These are phyloP conservation scores for Nidularia sp. DNA, from an alignment of 768 basidiomycete genomes.

Conservation along the genomic window DNA sequence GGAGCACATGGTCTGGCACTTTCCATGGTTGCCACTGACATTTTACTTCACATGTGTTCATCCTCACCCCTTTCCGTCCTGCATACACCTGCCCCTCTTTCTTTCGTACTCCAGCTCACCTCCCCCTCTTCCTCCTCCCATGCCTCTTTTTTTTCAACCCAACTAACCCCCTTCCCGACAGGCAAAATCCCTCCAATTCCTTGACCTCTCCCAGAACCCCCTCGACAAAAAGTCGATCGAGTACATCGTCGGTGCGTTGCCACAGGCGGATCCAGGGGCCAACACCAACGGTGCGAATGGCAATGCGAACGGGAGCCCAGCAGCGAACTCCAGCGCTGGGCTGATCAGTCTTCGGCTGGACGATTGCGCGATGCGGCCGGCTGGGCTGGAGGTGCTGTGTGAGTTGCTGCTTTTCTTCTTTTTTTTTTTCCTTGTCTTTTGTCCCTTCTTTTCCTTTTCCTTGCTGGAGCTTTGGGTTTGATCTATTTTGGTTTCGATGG, in stretches of 20 bases:
- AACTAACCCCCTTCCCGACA: constrained; percentile 19
- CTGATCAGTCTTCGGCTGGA: constrained; percentile 84
- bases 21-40: too few species aligned
- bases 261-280: constrained; percentile 29
- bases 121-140: background rate
- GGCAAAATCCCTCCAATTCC: constrained; percentile 76
- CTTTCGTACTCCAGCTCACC: too few species aligned
- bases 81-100: too few species aligned
- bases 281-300: too few species aligned
- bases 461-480: too few species aligned
- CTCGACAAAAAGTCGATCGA: constrained; percentile 86
- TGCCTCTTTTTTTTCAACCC: constrained; percentile 1
- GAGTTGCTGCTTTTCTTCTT: constrained; percentile 17
- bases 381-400: constrained; percentile 80
- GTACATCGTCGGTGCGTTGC: constrained; percentile 68
- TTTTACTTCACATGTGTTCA: too few species aligned
- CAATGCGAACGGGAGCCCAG: too few species aligned
- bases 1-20: too few species aligned
- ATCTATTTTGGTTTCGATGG: too few species aligned
- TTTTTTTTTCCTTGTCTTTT: too few species aligned
- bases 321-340: constrained; percentile 28
- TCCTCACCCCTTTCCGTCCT: too few species aligned
- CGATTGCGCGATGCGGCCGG: constrained; percentile 74
- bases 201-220: constrained; percentile 84
- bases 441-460: too few species aligned